Base-by-base conservation (phyloP, 1,284 basidiomycete species). In the Mrakiaceae sp. region DNA sequence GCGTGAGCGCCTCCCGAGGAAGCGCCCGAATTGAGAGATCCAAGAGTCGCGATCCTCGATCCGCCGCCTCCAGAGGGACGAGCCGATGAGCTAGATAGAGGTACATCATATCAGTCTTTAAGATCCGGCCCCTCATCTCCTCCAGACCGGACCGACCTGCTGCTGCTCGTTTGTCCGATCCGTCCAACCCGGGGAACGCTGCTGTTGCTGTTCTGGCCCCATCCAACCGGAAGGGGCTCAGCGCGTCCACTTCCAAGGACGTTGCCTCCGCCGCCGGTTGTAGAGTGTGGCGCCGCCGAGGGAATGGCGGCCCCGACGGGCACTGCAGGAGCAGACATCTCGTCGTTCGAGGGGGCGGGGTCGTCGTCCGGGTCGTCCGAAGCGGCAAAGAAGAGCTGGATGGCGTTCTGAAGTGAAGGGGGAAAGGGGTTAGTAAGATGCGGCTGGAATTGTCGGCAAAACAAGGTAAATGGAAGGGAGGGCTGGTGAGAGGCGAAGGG, bases 381-480 rank as follows among this genome's bases (percentile, higher is more conserved):
- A 60, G 74, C 70, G 0, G 75, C 74, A 61, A 71, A 75, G 68
- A 70, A 76, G 65, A 72, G 72, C 64, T 74, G 72, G n/a, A 76
- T 71, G 4, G 74, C 76, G 27, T 71, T 73, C 74, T 75, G 48
- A 47, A 27, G 27, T 4, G 9, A 39, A 27, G 44, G 14, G 44
- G 1, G 14, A 42, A 44, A 43, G 40, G 16, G 1, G 42, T 10
- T 10, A 46, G 51, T 27, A 7, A 16, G 10, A 54, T 16, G 43
- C 10, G 49, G 11, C 14, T 62, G 42, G 51, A 62, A 12, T 8
- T 54, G 43, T 27, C 27, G 27, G 27, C 14, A 46, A 47, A 27
- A 42, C n/a, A 46, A 49, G 14, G 46, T 10, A 50, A 56, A 65
- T 7, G 47, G 49, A 10, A 50, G 43, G 47, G 46, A 44, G 7